Evolutionary conservation across 2,329 filamentous ascomycete species (phyloP), one percentile per base, ranked within the genome.

Genomic region (Alternaria solani): DNA sequence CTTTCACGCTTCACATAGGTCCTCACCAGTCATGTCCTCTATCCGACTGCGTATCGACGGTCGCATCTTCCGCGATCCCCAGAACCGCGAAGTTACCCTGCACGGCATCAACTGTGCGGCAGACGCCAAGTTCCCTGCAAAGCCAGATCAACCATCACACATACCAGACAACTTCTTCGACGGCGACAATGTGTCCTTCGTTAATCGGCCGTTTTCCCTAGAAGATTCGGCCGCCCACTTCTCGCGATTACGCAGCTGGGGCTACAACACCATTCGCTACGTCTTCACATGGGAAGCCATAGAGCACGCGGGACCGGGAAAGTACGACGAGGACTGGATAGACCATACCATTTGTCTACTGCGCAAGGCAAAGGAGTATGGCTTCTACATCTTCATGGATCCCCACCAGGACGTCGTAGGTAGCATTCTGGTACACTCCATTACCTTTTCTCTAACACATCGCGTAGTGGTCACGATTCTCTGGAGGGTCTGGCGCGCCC

Each of bases 201-300:
- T 94, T 67, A 87, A 89, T 61, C 87, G 94, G 2, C 95, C 95
- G 0, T 99, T 99, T 69, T 83, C 90, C 4, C 85, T 92, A 48
- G 88, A 92, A 51, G 92, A 97, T 67, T 93, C 95, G 1, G 90
- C 92, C 71, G 84, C 87, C 16, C 95, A 99, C 78, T 97, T 99
- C 78, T 87, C 91, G 12, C 87, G 94, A 43, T 81, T 99, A 66
- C 92, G 90, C 71, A 89, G 91, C 72, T 97, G 90, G 84, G 95
- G 95, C 14, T 99, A 96, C 84, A 99, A 98, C 79, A 94, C 92
- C 0, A 94, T 99, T 68, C 88, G 95, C 75, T 99, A 99, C 79
- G 84, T 99, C 69, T 99, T 98, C 76, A 98, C 95, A 0, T 99
- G 95, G 95, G 95, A 99, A 80, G 94, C 95, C n/a, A 91, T 99